Conservation (phyloP, 148 eudicot species). For the Limonium bicolor region DNA sequence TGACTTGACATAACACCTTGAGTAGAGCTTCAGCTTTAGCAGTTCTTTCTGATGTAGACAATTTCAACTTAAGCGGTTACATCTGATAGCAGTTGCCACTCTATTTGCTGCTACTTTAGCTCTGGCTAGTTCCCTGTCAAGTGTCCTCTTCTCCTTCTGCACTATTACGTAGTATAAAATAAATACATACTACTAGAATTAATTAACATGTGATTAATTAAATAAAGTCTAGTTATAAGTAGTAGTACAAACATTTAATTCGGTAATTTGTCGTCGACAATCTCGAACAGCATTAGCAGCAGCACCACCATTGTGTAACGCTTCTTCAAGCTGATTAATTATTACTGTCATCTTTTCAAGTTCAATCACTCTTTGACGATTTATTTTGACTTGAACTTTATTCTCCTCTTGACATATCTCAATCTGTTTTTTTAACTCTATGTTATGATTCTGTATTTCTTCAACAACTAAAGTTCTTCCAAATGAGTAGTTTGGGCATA, state of each 20-base stretch:
- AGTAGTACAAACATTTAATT: slow-evolving; percentile 62
- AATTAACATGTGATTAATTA: too few relatives aligned
- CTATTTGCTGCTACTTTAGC: slow-evolving; percentile 80
- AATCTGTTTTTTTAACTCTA: slow-evolving; percentile 64
- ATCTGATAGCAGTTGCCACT: slow-evolving; percentile 64
- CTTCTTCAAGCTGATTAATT: slow-evolving; percentile 80
- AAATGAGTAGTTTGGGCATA: too few relatives aligned
- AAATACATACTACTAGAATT: too few relatives aligned
- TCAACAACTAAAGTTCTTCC: slow-evolving; percentile 82
- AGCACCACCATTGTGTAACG: slow-evolving; percentile 66
- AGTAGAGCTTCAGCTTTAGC: slow-evolving; percentile 84
- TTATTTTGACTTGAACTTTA: slow-evolving; percentile 63
- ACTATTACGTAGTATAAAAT: too few relatives aligned
- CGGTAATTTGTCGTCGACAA: slow-evolving; percentile 50
- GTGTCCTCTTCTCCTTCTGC: slow-evolving; percentile 75
- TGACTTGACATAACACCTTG: slow-evolving; percentile 41
- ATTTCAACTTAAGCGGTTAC: slow-evolving; percentile 62
- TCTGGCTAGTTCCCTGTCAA: slow-evolving; percentile 91
- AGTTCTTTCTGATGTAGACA: slow-evolving; percentile 65
- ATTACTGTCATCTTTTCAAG: slow-evolving; percentile 76
- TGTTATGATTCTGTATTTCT: slow-evolving; percentile 83
- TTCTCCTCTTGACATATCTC: slow-evolving; percentile 90
- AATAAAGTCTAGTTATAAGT: too few relatives aligned
- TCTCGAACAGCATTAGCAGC: slow-evolving; percentile 78
- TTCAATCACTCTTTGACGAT: slow-evolving; percentile 76